Conservation (phyloP, 2,329 filamentous ascomycete species). For the Sporothrix brasiliensis region DNA sequence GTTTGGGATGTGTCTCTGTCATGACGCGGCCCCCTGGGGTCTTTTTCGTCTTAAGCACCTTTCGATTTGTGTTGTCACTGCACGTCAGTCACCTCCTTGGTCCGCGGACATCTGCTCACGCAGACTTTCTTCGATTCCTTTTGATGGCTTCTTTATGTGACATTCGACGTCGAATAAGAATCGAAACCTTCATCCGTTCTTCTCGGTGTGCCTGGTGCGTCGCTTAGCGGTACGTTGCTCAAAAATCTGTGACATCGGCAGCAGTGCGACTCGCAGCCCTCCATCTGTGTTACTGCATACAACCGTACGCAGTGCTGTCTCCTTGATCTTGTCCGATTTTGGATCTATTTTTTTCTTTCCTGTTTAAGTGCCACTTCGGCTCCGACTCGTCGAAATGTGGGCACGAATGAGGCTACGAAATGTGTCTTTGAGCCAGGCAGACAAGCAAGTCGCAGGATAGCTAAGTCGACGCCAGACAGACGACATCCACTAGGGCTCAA, state of each 20-base stretch:
- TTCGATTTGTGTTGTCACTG: conserved; percentile 11
- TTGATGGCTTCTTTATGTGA: not conserved
- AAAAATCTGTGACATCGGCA: too few relatives aligned
- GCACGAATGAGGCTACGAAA: not conserved
- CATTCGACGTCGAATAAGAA: too few relatives aligned
- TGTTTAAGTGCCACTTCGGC: conserved; percentile 6
- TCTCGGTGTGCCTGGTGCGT: conserved; percentile 9
- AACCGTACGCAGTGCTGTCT: too few relatives aligned
- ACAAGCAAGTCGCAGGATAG: not conserved
- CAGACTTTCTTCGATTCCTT: not conserved
- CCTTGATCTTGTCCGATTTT: too few relatives aligned
- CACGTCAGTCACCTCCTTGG: conserved; percentile 2
- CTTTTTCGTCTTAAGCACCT: not conserved
- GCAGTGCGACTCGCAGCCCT: too few relatives aligned
- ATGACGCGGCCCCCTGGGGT: not conserved
- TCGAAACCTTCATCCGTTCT: not conserved
- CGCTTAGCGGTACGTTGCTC: not conserved
- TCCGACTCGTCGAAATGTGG: conserved; percentile 13
- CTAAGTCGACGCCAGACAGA: not conserved
- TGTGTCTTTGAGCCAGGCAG: not conserved
- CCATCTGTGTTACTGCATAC: not conserved
- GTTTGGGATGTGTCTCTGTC: not conserved
- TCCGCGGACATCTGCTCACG: conserved; percentile 11
- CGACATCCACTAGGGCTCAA: not conserved
- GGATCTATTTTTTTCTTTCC: not conserved